Evolutionary conservation across 164 flowering plant genomes (phyloP).

Genomic region (Platanus orientalis): DNA sequence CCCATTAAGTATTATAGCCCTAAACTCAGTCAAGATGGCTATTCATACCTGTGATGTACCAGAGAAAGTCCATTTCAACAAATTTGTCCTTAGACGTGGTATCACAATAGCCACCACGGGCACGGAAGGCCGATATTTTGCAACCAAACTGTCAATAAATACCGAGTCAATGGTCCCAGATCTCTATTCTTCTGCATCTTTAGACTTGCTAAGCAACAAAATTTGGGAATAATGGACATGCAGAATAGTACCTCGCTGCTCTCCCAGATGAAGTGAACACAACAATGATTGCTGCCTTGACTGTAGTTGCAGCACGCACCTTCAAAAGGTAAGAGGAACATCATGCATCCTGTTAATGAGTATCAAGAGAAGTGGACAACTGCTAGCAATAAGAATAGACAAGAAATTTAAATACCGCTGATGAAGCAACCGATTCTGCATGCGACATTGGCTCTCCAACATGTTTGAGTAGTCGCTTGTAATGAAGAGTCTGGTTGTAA

Average conservation of each 20-base stretch:
- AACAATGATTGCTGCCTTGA: conserved; percentile 44
- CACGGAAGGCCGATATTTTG: conserved; percentile 46
- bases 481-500: conserved; percentile 38
- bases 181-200: background rate
- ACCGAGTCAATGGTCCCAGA: background rate
- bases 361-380: background rate
- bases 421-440: conserved; percentile 53
- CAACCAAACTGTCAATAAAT: conserved; percentile 33
- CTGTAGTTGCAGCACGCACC: conserved; percentile 46
- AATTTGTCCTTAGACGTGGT: conserved; percentile 30
- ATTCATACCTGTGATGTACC: conserved; percentile 38
- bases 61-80: conserved; percentile 36
- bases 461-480: conserved; percentile 31
- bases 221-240: background rate
- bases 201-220: background rate
- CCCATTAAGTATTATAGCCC: background rate
- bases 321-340: conserved; percentile 8
- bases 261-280: conserved; percentile 51
- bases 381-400: background rate
- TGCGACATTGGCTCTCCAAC: conserved; percentile 46
- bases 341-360: background rate
- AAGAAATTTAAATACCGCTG: conserved; percentile 38
- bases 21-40: conserved; percentile 1
- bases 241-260: conserved; percentile 39
- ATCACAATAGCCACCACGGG: conserved; percentile 47